phyloP scores from a whole-genome alignment of 2,329 filamentous ascomycete species.

The Graphiopsis chlorocephala region DNA sequence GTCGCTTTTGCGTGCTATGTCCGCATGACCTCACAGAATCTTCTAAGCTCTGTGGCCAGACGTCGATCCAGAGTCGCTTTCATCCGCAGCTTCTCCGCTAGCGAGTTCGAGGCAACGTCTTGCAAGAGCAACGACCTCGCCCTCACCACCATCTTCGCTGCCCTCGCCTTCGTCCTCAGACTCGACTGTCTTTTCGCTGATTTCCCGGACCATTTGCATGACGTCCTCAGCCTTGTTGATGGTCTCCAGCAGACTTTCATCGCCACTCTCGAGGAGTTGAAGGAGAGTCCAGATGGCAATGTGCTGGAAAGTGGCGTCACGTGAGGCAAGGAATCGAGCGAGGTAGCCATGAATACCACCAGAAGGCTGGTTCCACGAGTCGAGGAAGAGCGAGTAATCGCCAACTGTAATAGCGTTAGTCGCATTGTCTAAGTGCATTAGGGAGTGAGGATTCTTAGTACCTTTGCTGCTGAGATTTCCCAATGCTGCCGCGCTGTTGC shows the following conservation, averaged over 20 bases:
- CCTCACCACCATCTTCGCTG: constrained; percentile 79
- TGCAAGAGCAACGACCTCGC: constrained; percentile 87
- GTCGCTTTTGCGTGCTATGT: neutral
- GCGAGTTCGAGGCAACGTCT: constrained; percentile 74
- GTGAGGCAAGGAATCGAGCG: constrained; percentile 85
- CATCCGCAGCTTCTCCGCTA: neutral
- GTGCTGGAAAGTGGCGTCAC: constrained; percentile 96
- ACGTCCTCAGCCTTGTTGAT: constrained; percentile 90
- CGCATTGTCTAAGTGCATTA: neutral
- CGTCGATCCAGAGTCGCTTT: constrained; percentile 12
- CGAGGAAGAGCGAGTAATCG: constrained; percentile 93
- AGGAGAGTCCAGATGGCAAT: constrained; percentile 98
- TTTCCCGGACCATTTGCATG: constrained; percentile 85
- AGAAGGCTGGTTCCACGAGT: constrained; percentile 88
- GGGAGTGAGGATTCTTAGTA: constrained; percentile 44
- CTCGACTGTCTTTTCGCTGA: constrained; percentile 85
- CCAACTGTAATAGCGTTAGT: constrained; percentile 62
- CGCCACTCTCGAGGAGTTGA: constrained; percentile 92
- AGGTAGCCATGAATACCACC: constrained; percentile 96
- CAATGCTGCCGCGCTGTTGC: constrained; percentile 92
- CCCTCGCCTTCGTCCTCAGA: constrained; percentile 80
- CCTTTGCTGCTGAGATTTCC: constrained; percentile 97
- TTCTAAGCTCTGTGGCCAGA: constrained; percentile 14
- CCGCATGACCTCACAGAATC: neutral
- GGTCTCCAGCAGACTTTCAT: constrained; percentile 79